Percentiles rank a stretch among this genome's conserved stretches.
Evolutionary conservation across 352 stramenopile genomes (phyloP).

Genomic region (Achlya hypogyna): DNA sequence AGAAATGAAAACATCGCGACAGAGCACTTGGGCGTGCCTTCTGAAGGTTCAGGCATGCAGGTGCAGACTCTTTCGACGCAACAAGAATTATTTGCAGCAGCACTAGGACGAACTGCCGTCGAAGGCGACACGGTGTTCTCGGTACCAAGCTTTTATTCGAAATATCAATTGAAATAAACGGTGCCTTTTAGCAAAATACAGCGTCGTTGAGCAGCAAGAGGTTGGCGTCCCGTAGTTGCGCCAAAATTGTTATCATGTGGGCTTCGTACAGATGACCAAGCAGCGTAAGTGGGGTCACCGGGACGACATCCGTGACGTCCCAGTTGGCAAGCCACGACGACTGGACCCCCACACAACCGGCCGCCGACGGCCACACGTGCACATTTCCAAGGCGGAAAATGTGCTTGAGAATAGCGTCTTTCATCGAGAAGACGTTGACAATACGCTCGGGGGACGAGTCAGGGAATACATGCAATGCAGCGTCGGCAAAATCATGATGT

Average conservation of each 20-base stretch:
- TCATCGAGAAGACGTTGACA: conserved; percentile 69
- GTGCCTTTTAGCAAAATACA: too few relatives aligned
- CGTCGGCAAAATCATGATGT: conserved; percentile 28
- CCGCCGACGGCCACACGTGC: conserved; percentile 30
- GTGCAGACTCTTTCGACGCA: too few relatives aligned
- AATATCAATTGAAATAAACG: too few relatives aligned
- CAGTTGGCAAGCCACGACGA: conserved; percentile 34
- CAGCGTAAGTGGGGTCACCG: conserved; percentile 45
- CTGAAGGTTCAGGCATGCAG: too few relatives aligned
- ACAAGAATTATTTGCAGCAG: too few relatives aligned
- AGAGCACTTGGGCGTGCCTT: too few relatives aligned
- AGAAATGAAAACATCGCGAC: too few relatives aligned
- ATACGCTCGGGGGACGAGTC: conserved; percentile 35
- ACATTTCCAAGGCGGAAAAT: conserved; percentile 68
- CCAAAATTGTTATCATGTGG: conserved; percentile 60
- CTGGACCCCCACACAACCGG: conserved; percentile 40
- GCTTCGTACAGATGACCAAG: conserved; percentile 70
- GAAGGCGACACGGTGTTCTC: too few relatives aligned
- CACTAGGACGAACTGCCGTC: too few relatives aligned
- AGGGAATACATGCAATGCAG: conserved; percentile 28
- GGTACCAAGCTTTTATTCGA: too few relatives aligned
- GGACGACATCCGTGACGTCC: conserved; percentile 60
- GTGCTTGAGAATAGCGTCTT: conserved; percentile 62
- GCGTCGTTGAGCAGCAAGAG: too few relatives aligned
- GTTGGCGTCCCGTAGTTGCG: too few relatives aligned